Percentiles rank a stretch among this genome's conserved stretches.
Conservation (phyloP, 2,329 filamentous ascomycete genomes). For the Pezicula carpinea region DNA sequence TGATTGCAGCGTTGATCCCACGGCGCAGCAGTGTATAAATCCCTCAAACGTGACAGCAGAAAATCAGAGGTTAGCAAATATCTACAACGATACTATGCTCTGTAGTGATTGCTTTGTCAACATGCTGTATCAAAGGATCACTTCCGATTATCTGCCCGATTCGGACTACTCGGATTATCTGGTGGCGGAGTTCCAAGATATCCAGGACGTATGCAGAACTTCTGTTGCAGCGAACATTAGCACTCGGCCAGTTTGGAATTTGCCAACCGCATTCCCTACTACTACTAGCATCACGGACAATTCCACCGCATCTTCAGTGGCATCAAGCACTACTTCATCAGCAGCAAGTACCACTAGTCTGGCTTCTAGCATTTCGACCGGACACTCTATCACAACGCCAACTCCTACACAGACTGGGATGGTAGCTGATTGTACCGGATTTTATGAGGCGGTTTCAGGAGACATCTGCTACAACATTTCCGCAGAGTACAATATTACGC, state of each 20-base stretch:
- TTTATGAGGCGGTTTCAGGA: slow-evolving; percentile 16
- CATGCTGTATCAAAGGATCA: slow-evolving; percentile 13
- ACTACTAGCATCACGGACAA: too few relatives aligned
- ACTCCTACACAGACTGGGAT: slow-evolving; percentile 13
- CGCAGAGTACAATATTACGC: slow-evolving; percentile 9
- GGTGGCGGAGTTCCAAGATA: slow-evolving; percentile 18
- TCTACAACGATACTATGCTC: slow-evolving; percentile 12
- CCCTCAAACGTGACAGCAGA: not conserved
- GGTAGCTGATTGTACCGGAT: slow-evolving; percentile 16
- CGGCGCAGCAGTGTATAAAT: slow-evolving; percentile 3
- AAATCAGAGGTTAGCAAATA: slow-evolving; percentile 9
- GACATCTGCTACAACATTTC: slow-evolving; percentile 13
- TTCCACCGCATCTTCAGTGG: too few relatives aligned
- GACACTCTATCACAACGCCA: not conserved
- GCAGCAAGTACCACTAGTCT: too few relatives aligned
- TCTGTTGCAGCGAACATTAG: slow-evolving; percentile 4
- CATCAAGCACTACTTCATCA: too few relatives aligned
- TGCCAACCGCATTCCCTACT: too few relatives aligned
- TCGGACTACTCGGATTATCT: slow-evolving; percentile 21
- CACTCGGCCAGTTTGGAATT: not conserved
- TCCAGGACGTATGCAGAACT: slow-evolving; percentile 16
- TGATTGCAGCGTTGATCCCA: slow-evolving; percentile 1
- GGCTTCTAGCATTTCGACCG: too few relatives aligned
- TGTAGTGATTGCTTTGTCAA: slow-evolving; percentile 21
- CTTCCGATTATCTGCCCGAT: slow-evolving; percentile 18